phyloP scores from a whole-genome alignment of 148 eudicot genomes.

The Selenicereus undatus region DNA sequence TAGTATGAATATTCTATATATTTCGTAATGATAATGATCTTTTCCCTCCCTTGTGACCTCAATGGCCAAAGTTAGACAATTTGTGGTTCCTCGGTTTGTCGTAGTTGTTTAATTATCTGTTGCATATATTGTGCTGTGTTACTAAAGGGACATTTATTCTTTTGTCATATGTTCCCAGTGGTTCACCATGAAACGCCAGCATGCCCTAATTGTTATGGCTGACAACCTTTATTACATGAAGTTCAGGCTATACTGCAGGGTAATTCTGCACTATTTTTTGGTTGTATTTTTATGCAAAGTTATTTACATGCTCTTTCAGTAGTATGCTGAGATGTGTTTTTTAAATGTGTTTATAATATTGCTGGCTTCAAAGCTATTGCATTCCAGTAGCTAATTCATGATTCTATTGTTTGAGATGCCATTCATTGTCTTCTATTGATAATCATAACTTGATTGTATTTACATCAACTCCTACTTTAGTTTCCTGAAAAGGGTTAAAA shows the following conservation, averaged over 20 bases:
- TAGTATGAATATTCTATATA: background rate
- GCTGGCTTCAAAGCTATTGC: background rate
- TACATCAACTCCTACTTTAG: background rate
- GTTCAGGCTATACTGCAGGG: constrained; percentile 56
- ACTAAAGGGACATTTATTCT: background rate
- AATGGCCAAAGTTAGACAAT: background rate
- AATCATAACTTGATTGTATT: background rate
- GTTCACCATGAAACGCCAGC: constrained; percentile 59
- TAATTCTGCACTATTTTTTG: constrained; percentile 25
- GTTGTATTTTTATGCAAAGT: constrained; percentile 2
- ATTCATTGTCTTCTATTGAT: background rate
- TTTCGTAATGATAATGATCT: background rate
- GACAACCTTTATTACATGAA: constrained; percentile 56
- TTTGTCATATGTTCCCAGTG: constrained; percentile 38
- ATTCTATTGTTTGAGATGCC: background rate
- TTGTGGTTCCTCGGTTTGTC: background rate
- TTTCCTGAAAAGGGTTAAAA: background rate
- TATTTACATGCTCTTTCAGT: background rate
- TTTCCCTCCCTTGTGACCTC: background rate
- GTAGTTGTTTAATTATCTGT: background rate
- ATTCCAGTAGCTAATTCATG: background rate
- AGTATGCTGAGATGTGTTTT: background rate
- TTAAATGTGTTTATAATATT: background rate
- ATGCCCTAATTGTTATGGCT: constrained; percentile 50
- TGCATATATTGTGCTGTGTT: background rate